Evolutionary conservation across 1,139 yeast species (phyloP), one percentile per base, ranked within the genome.

Genomic region (Lodderomyces metapsilosis): DNA sequence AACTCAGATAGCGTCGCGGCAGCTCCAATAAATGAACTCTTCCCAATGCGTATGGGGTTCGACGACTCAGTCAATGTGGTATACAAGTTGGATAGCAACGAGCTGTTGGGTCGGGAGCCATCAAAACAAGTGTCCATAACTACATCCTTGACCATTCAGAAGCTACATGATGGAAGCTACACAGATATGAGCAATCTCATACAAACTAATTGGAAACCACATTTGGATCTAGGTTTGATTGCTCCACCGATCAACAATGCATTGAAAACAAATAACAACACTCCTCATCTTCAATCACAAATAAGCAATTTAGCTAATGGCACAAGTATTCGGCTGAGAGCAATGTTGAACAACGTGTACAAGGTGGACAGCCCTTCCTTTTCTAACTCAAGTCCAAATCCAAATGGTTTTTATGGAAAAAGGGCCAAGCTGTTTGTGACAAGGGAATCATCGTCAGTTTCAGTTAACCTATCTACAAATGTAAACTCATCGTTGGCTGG

Each of bases 171-270:
- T 3, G 37, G 43, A 4, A 44, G 44, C 5, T 54, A 36, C 36
- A 43, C 41, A 6, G 48, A 51, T 15, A 41, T 59, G 13, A 65
- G 71, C 41, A 59, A 57, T 44, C 44, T 53, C 6, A 71, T 83
- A n/a, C 58, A 64, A 10, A 82, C 88, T 0, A 66, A 66, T 38
- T 81, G 89, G 83, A 64, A 76, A 3, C 85, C 91, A 1, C 67
- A 67, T 37, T 64, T 83, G 28, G 88, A 82, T 49, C 80, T 82
- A 51, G 75, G 72, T 41, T 59, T 69, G 4, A 56, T 66, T 35
- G 76, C 79, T 1, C 71, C 78, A 1, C 74, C 78, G 3, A 70
- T 71, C 20, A 70, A 66, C 43, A 67, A 63, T 47, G 62, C 72
- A 3, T 55, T 69, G 34, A 68, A 67, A 43, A 52, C 64, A 1